phyloP scores from a whole-genome alignment of 2,329 filamentous ascomycete species.

The Sporothrix globosa region DNA sequence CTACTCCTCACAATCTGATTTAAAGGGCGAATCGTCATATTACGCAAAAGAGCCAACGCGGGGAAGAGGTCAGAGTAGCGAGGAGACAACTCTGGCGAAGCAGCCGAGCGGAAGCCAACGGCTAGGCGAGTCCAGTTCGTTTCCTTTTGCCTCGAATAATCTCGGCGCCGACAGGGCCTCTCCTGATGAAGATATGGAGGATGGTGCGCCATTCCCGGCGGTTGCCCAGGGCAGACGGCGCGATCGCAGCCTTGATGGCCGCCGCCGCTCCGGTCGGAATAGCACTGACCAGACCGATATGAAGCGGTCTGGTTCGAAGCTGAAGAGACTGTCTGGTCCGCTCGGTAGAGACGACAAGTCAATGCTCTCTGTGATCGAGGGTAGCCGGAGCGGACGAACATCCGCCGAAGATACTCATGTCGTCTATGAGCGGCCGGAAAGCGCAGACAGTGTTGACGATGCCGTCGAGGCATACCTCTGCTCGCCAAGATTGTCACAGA shows the following conservation, averaged over 20 bases:
- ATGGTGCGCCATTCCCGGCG: slow-evolving; percentile 71
- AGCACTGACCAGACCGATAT: slow-evolving; percentile 52
- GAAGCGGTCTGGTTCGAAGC: slow-evolving; percentile 60
- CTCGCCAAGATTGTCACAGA: slow-evolving; percentile 83
- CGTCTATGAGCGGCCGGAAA: slow-evolving; percentile 73
- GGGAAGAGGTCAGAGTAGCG: not conserved
- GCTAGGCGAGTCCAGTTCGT: slow-evolving; percentile 16
- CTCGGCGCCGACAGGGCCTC: slow-evolving; percentile 13
- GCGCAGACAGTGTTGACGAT: slow-evolving; percentile 84
- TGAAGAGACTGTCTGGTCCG: slow-evolving; percentile 61
- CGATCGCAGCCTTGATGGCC: slow-evolving; percentile 53
- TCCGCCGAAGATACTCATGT: slow-evolving; percentile 41
- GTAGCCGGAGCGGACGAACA: slow-evolving; percentile 41
- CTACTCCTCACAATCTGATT: not conserved
- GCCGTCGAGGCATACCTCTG: slow-evolving; percentile 84
- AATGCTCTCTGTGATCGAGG: slow-evolving; percentile 39
- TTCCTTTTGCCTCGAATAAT: slow-evolving; percentile 21
- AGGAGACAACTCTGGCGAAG: not conserved
- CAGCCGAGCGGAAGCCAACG: slow-evolving; percentile 2
- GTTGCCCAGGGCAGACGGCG: slow-evolving; percentile 64
- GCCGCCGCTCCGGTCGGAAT: slow-evolving; percentile 53
- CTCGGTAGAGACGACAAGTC: slow-evolving; percentile 48
- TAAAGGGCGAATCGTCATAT: not conserved
- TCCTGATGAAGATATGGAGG: slow-evolving; percentile 53
- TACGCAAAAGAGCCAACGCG: not conserved